Evolutionary conservation across 306 rosid genomes (phyloP).

Genomic region (Medicago lupulina): DNA sequence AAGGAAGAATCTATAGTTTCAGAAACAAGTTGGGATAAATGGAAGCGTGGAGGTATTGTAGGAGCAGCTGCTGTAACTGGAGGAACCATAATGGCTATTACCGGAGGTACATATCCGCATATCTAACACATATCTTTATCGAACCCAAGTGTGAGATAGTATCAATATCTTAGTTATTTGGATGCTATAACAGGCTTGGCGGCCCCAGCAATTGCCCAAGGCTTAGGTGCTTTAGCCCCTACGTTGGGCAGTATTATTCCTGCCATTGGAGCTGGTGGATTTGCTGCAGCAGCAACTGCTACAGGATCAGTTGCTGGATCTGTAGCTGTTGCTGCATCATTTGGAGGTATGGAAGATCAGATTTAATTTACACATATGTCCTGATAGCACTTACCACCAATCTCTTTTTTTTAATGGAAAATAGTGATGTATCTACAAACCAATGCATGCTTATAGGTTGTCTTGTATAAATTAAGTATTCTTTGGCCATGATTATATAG

Average conservation of each 20-base stretch:
- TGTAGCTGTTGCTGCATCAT: conserved; percentile 93
- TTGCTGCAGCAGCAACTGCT: conserved; percentile 94
- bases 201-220: conserved; percentile 98
- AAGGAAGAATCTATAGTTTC: conserved; percentile 51
- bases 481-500: conserved; percentile 2
- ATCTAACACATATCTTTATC: conserved; percentile 25
- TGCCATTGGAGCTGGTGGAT: conserved; percentile 71
- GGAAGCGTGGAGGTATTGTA: conserved; percentile 90
- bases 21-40: conserved; percentile 68
- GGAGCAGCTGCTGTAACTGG: conserved; percentile 98
- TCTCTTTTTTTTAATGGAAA: background rate
- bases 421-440: conserved; percentile 24
- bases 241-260: conserved; percentile 82
- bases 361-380: conserved; percentile 26
- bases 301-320: conserved; percentile 94
- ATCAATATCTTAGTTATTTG: conserved; percentile 32
- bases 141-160: conserved; percentile 28
- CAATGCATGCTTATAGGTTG: conserved; percentile 1
- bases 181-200: conserved; percentile 73
- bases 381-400: conserved; percentile 5
- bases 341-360: conserved; percentile 69
- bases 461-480: conserved; percentile 14
- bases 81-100: conserved; percentile 88
- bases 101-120: conserved; percentile 72
- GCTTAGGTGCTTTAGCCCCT: conserved; percentile 94